A percentile compares a stretch with the other conserved stretches of the same genome.
Conservation (phyloP, 2,329 filamentous ascomycete species). For the Dendryphion nanum region DNA sequence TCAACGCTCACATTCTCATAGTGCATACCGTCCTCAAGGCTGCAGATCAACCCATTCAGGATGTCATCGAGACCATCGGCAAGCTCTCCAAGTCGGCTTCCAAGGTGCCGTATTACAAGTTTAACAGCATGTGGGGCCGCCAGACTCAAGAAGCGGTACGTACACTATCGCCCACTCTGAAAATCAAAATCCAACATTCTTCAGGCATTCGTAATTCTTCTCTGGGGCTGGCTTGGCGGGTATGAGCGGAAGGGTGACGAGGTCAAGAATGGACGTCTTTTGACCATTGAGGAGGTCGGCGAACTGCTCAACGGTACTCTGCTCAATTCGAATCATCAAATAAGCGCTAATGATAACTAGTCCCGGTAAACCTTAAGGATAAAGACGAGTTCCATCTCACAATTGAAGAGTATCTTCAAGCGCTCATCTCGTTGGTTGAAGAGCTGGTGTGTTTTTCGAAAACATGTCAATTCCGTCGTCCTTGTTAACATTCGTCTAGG, state of each 20-base stretch:
- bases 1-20: constrained; percentile 34
- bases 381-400: constrained; percentile 90
- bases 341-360: constrained; percentile 45
- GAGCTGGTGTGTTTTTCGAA: constrained; percentile 62
- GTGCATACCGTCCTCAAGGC: constrained; percentile 68
- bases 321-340: not conserved
- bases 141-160: constrained; percentile 76
- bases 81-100: constrained; percentile 73
- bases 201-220: constrained; percentile 57
- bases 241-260: constrained; percentile 54
- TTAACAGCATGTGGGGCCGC: constrained; percentile 83
- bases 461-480: not conserved
- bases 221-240: constrained; percentile 78
- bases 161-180: constrained; percentile 33
- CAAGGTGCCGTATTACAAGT: constrained; percentile 96
- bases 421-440: constrained; percentile 82
- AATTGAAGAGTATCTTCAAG: constrained; percentile 94
- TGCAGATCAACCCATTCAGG: constrained; percentile 67
- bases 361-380: constrained; percentile 88
- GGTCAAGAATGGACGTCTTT: constrained; percentile 60
- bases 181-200: too few species aligned
- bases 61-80: constrained; percentile 68
- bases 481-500: constrained; percentile 39
- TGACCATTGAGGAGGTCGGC: constrained; percentile 87
- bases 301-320: constrained; percentile 67